Base-by-base conservation (phyloP, 2,329 filamentous ascomycete species). In the Aspergillus bombycis region DNA sequence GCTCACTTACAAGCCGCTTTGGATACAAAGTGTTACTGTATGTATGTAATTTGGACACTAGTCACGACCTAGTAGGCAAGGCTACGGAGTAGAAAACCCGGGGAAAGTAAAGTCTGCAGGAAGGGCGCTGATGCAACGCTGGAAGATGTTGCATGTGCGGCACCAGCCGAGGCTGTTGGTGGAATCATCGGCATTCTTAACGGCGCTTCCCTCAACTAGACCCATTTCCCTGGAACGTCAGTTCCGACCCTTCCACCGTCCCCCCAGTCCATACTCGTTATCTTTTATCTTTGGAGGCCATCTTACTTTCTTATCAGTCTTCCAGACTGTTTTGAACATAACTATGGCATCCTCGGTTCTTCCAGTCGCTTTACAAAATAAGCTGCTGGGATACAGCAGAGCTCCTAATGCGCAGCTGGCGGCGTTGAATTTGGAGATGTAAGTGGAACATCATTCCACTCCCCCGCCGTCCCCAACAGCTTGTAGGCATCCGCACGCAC, bases 311-410 rank as follows among this genome's bases (percentile, higher is more conserved):
- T 45, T 21, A 57, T 38, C 53, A 46, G 54, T 60, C 23, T 56
- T 62, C 58, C 61, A 64, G 61, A 34, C 57, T 55, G 43, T 57
- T 50, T 58, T 23, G 62, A 45, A 45, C 45, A 50, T 60, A 32
- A 73, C 56, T 58, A 81, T 82, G 79, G 74, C 73, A 67, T 79
- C 76, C 56, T 76, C 79, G 61, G 67, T 77, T 57, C 70, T 82
- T 61, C 79, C 80, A 38, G 75, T 79, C 48, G 79, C 79, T 62
- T 65, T 82, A 68, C 78, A 80, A 75, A 78, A 77, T 69, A 82
- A 79, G 72, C 71, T 82, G 70, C 72, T 78, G 63, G 75, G 76
- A 64, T 76, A 75, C 66, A 65, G 72, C 63, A 72, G 72, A 63
- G 68, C 70, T 56, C 72, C 76, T 60, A 72, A 68, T 68, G 71